Evolutionary conservation across 2,329 filamentous ascomycete genomes (phyloP).

Genomic region (Xylariaceae sp.): DNA sequence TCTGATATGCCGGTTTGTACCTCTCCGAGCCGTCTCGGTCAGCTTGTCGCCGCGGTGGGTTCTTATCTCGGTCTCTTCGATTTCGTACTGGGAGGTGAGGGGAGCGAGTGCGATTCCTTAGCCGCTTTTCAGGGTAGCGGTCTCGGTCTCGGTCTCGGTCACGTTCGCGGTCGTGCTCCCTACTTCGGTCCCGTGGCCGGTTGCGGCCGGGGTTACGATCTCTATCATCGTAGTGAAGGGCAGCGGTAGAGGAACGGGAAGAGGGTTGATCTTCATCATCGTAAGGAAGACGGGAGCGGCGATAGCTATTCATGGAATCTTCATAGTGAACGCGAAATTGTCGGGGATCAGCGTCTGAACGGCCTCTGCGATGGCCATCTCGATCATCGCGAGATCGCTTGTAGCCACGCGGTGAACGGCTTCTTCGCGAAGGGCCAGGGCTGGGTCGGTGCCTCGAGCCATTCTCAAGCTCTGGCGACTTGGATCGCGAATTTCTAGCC

Average conservation of each 20-base stretch:
- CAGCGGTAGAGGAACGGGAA: slow-evolving; percentile 29
- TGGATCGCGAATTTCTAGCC: slow-evolving; percentile 47
- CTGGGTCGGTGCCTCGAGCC: slow-evolving; percentile 32
- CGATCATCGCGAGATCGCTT: slow-evolving; percentile 62
- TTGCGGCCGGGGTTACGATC: slow-evolving; percentile 34
- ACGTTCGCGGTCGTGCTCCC: slow-evolving; percentile 18
- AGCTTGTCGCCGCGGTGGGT: slow-evolving; percentile 15
- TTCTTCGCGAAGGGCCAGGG: slow-evolving; percentile 40
- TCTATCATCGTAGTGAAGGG: slow-evolving; percentile 42
- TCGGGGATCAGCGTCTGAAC: slow-evolving; percentile 47
- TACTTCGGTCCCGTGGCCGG: slow-evolving; percentile 18
- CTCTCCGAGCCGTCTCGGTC: slow-evolving; percentile 26
- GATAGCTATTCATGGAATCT: slow-evolving; percentile 40
- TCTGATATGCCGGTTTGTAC: slow-evolving; percentile 40
- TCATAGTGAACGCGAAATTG: slow-evolving; percentile 58
- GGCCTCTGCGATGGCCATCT: slow-evolving; percentile 35
- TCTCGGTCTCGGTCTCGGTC: slow-evolving; percentile 42
- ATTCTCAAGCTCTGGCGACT: slow-evolving; percentile 42
- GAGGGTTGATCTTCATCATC: slow-evolving; percentile 49
- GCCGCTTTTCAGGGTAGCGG: slow-evolving; percentile 44
- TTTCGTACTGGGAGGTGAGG: slow-evolving; percentile 19
- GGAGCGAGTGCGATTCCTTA: slow-evolving; percentile 36
- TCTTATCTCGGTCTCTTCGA: slow-evolving; percentile 20
- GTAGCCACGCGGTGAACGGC: slow-evolving; percentile 55
- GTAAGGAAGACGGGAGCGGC: slow-evolving; percentile 42